Conservation (phyloP, 1,284 basidiomycete species). For the Paramarasmius palmivorus region DNA sequence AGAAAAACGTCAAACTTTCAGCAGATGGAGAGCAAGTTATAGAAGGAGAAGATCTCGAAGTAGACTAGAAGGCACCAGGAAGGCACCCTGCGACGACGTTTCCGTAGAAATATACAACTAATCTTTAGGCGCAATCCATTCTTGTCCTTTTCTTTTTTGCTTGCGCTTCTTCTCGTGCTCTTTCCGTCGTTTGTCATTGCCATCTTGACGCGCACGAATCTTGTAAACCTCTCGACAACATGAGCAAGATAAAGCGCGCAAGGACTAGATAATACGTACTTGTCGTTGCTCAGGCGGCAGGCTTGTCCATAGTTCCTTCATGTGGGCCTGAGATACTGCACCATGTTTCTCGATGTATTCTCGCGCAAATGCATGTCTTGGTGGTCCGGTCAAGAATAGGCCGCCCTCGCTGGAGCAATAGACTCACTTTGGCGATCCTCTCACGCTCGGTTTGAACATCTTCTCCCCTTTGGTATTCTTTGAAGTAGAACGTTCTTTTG, state of each 20-base stretch:
- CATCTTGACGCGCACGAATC: too few relatives aligned
- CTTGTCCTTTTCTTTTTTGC: too few relatives aligned
- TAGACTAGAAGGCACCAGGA: slow-evolving; percentile 29
- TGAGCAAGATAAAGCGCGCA: too few relatives aligned
- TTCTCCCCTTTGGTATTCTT: background rate
- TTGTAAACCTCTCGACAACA: too few relatives aligned
- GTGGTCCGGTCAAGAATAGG: background rate
- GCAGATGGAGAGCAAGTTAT: slow-evolving; percentile 73
- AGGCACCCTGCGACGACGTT: too few relatives aligned
- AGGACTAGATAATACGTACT: background rate
- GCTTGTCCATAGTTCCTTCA: background rate
- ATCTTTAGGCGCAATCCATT: too few relatives aligned
- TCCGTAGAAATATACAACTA: too few relatives aligned
- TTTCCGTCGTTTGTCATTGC: too few relatives aligned
- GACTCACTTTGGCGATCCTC: background rate
- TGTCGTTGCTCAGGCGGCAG: background rate
- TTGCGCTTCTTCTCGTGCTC: too few relatives aligned
- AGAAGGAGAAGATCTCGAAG: slow-evolving; percentile 60
- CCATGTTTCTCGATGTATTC: background rate
- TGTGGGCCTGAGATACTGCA: background rate
- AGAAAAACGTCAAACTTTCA: slow-evolving; percentile 83
- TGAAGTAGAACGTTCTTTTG: too few relatives aligned
- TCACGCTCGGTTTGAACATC: background rate
- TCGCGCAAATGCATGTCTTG: background rate
- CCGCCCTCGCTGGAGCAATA: background rate